Evolutionary conservation across 208 protist genomes (phyloP).

Genomic region (Endotrypanum monterogeii): DNA sequence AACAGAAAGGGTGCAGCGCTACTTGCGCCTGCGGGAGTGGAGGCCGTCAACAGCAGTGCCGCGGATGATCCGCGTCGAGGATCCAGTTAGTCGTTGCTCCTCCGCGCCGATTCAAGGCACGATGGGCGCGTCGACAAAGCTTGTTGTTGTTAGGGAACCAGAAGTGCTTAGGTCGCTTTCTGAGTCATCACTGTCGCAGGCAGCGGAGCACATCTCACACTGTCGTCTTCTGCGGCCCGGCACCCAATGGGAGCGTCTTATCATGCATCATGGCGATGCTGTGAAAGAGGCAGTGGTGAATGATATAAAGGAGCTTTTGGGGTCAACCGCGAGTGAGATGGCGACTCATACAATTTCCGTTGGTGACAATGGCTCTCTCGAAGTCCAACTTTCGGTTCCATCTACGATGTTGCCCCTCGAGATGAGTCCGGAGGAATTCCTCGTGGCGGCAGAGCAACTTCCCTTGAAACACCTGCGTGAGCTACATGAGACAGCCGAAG

Average conservation of each 20-base stretch:
- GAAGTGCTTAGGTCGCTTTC: background rate
- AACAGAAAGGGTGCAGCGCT: background rate
- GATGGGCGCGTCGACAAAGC: slow-evolving; percentile 6
- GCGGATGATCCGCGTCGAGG: background rate
- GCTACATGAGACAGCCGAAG: slow-evolving; percentile 4
- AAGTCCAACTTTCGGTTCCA: slow-evolving; percentile 12
- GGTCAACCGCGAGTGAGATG: background rate
- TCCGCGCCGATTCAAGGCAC: background rate
- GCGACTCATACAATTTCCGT: slow-evolving; percentile 6
- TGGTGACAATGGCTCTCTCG: slow-evolving; percentile 1
- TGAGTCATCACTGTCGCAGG: background rate
- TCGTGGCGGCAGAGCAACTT: background rate
- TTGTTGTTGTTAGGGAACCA: background rate
- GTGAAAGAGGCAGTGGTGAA: slow-evolving; percentile 2
- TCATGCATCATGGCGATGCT: background rate
- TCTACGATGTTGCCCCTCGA: background rate
- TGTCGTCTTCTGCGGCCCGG: background rate
- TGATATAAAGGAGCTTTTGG: background rate
- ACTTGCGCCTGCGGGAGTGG: background rate
- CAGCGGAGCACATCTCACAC: background rate
- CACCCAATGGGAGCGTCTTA: slow-evolving; percentile 2
- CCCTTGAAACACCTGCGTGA: slow-evolving; percentile 5
- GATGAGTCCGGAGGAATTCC: slow-evolving; percentile 9
- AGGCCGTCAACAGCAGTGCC: background rate
- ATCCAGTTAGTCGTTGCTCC: background rate